phyloP scores from a whole-genome alignment of 2,329 filamentous ascomycete species.

The Pseudonectria buxi region DNA sequence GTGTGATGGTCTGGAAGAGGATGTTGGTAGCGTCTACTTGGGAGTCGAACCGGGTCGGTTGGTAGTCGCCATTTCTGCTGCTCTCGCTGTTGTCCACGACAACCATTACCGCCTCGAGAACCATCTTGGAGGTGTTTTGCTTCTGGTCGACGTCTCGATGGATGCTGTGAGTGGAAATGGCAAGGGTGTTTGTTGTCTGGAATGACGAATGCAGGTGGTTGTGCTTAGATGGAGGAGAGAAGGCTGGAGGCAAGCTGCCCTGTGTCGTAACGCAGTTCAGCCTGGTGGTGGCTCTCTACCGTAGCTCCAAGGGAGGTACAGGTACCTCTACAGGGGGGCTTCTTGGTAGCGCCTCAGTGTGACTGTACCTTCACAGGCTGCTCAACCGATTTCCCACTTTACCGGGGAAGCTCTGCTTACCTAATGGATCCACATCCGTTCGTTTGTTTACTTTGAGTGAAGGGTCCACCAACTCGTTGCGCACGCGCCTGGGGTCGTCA shows the following conservation, averaged over 20 bases:
- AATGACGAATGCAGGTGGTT: constrained; percentile 9
- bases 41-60: constrained; percentile 90
- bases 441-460: constrained; percentile 25
- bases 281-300: constrained; percentile 28
- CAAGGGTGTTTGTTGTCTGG: constrained; percentile 11
- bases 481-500: constrained; percentile 16
- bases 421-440: constrained; percentile 13
- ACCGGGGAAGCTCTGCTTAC: constrained; percentile 19
- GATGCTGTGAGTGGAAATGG: constrained; percentile 2
- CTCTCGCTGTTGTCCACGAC: constrained; percentile 99
- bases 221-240: constrained; percentile 19
- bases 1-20: constrained; percentile 91
- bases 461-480: constrained; percentile 12
- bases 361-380: constrained; percentile 8
- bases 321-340: too few species aligned
- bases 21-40: constrained; percentile 93
- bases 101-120: constrained; percentile 98
- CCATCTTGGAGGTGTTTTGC: constrained; percentile 62
- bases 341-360: too few species aligned
- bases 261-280: constrained; percentile 41
- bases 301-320: constrained; percentile 17
- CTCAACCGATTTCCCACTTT: constrained; percentile 10
- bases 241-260: constrained; percentile 23
- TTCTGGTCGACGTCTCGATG: constrained; percentile 1
- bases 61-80: constrained; percentile 90